Evolutionary conservation across 2,329 filamentous ascomycete genomes (phyloP).

Genomic region (Fusarium torreyae): DNA sequence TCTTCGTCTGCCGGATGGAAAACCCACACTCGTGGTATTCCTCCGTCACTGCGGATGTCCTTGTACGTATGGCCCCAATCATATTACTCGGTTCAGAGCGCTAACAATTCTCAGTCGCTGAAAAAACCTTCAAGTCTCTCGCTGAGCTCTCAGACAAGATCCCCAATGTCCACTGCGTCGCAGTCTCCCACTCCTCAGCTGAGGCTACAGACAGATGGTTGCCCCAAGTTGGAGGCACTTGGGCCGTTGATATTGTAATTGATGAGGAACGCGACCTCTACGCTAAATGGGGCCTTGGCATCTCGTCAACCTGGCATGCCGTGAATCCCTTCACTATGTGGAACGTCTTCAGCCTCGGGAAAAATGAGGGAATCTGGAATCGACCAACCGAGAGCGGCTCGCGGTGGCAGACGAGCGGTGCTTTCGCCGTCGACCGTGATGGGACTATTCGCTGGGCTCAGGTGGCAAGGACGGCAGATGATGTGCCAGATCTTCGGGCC

Average conservation of each 20-base stretch:
- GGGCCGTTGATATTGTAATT: constrained; percentile 71
- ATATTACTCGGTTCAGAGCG: not conserved
- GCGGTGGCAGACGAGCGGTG: constrained; percentile 78
- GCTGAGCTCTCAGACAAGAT: constrained; percentile 66
- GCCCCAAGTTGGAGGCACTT: constrained; percentile 68
- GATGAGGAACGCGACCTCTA: constrained; percentile 74
- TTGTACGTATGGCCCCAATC: constrained; percentile 62
- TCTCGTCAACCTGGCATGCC: constrained; percentile 73
- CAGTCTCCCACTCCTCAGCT: constrained; percentile 72
- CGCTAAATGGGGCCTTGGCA: constrained; percentile 75
- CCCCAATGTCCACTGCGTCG: constrained; percentile 68
- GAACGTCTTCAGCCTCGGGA: constrained; percentile 70
- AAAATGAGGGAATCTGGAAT: constrained; percentile 77
- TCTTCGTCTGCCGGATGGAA: constrained; percentile 67
- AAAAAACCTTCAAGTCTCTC: constrained; percentile 74
- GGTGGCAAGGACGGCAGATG: constrained; percentile 50
- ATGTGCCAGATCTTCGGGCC: constrained; percentile 52
- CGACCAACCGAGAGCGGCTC: constrained; percentile 75
- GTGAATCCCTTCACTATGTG: constrained; percentile 71
- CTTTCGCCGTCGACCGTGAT: constrained; percentile 65
- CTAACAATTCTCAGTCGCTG: constrained; percentile 67
- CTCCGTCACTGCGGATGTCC: constrained; percentile 82
- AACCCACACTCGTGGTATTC: constrained; percentile 75
- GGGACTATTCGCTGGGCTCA: constrained; percentile 54
- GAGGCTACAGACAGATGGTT: constrained; percentile 72